Evolutionary conservation across 345 rosid genomes (phyloP).

Genomic region (Euphorbia peplus): DNA sequence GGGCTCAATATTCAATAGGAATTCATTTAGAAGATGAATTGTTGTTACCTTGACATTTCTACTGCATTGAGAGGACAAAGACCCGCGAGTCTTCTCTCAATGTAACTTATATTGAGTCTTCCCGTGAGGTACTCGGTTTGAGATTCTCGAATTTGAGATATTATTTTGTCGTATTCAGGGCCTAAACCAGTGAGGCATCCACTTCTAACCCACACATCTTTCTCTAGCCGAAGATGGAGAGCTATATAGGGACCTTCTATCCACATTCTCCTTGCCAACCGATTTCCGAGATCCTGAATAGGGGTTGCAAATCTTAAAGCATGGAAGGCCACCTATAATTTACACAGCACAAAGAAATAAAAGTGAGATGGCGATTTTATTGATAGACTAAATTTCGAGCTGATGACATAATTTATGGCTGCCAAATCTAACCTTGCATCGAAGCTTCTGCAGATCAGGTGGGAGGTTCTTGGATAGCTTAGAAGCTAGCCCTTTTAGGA

Average conservation of each 20-base stretch:
- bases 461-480: constrained; percentile 69
- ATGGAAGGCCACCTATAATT: constrained; percentile 63
- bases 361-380: neutral
- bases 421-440: constrained; percentile 52
- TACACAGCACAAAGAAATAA: neutral
- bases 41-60: constrained; percentile 61
- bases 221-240: constrained; percentile 66
- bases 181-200: constrained; percentile 76
- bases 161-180: constrained; percentile 39
- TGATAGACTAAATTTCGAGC: neutral
- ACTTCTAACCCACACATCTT: constrained; percentile 77
- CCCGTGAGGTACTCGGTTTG: constrained; percentile 15
- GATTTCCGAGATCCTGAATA: constrained; percentile 57
- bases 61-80: constrained; percentile 60
- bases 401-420: neutral
- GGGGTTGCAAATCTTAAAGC: constrained; percentile 57
- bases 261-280: constrained; percentile 74
- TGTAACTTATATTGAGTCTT: constrained; percentile 33
- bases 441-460: constrained; percentile 68
- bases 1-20: too few species aligned
- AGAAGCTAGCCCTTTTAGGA: constrained; percentile 64
- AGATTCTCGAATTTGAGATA: constrained; percentile 33
- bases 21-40: too few species aligned
- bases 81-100: constrained; percentile 55
- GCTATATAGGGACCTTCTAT: constrained; percentile 74